These are phyloP conservation scores for Tubosaeta sp. DNA, from an alignment of 768 basidiomycete species.

Conservation along the genomic window DNA sequence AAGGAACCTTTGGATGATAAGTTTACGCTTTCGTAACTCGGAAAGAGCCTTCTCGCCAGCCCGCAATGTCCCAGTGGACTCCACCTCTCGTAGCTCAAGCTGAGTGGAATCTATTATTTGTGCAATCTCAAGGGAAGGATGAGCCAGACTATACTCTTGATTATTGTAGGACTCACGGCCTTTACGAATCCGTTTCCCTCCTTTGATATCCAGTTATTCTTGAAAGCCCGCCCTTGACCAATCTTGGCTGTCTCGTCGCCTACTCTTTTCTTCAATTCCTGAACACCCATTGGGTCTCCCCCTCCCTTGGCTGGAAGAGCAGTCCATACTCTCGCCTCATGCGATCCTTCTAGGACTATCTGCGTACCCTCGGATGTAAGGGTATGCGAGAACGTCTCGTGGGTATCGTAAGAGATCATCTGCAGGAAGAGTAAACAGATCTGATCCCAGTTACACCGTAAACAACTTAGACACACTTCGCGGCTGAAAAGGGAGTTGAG, in stretches of 20 bases:
- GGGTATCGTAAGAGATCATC: slow-evolving; percentile 82
- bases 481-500: slow-evolving; percentile 86
- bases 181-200: slow-evolving; percentile 85
- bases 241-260: slow-evolving; percentile 90
- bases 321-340: slow-evolving; percentile 93
- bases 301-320: slow-evolving; percentile 70
- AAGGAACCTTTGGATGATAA: slow-evolving; percentile 73
- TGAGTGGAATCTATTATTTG: slow-evolving; percentile 73
- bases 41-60: slow-evolving; percentile 78
- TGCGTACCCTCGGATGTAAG: slow-evolving; percentile 80
- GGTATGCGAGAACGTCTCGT: slow-evolving; percentile 69
- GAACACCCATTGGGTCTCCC: slow-evolving; percentile 60
- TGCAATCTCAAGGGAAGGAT: slow-evolving; percentile 40
- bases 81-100: slow-evolving; percentile 68
- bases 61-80: slow-evolving; percentile 64
- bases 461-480: slow-evolving; percentile 51
- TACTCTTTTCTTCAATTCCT: slow-evolving; percentile 66
- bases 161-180: slow-evolving; percentile 50
- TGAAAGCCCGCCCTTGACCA: slow-evolving; percentile 94
- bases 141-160: not conserved
- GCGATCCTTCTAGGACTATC: slow-evolving; percentile 79
- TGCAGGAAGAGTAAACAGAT: slow-evolving; percentile 29
- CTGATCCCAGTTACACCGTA: slow-evolving; percentile 1
- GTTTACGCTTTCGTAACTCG: slow-evolving; percentile 89
- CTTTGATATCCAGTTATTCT: slow-evolving; percentile 94